These are phyloP conservation scores for Claviceps spartinae DNA, from an alignment of 2,329 filamentous ascomycete species.

Conservation along the genomic window DNA sequence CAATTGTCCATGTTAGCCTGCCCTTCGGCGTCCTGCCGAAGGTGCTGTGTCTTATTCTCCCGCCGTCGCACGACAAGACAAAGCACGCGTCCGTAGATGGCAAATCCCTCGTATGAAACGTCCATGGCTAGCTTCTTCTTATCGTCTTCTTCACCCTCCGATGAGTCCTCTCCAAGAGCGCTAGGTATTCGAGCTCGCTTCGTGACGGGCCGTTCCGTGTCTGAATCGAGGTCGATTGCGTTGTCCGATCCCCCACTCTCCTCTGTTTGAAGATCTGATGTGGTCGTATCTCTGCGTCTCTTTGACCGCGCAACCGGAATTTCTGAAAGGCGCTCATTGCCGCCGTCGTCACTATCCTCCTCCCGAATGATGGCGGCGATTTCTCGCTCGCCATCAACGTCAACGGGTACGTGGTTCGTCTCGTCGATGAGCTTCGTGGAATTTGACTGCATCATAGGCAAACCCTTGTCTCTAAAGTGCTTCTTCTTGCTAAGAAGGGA, in stretches of 20 bases:
- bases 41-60: constrained; percentile 30
- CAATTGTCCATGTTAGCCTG: constrained; percentile 73
- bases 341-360: constrained; percentile 33
- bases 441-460: constrained; percentile 44
- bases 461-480: constrained; percentile 48
- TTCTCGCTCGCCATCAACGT: constrained; percentile 19
- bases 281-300: constrained; percentile 13
- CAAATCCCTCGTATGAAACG: constrained; percentile 88
- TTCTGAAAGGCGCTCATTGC: constrained; percentile 17
- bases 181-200: constrained; percentile 29
- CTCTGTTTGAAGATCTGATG: constrained; percentile 17
- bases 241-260: constrained; percentile 20
- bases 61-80: constrained; percentile 79
- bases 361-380: constrained; percentile 23
- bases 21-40: constrained; percentile 27
- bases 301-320: constrained; percentile 20
- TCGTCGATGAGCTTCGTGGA: constrained; percentile 47
- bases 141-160: constrained; percentile 44
- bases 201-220: constrained; percentile 26
- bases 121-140: constrained; percentile 86
- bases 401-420: constrained; percentile 39
- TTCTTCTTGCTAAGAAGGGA: constrained; percentile 79
- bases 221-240: constrained; percentile 25
- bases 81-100: constrained; percentile 84
- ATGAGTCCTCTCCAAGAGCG: constrained; percentile 15